These are phyloP conservation scores for Eucalyptus microcorys DNA, from an alignment of 345 rosid genomes.

Conservation along the genomic window DNA sequence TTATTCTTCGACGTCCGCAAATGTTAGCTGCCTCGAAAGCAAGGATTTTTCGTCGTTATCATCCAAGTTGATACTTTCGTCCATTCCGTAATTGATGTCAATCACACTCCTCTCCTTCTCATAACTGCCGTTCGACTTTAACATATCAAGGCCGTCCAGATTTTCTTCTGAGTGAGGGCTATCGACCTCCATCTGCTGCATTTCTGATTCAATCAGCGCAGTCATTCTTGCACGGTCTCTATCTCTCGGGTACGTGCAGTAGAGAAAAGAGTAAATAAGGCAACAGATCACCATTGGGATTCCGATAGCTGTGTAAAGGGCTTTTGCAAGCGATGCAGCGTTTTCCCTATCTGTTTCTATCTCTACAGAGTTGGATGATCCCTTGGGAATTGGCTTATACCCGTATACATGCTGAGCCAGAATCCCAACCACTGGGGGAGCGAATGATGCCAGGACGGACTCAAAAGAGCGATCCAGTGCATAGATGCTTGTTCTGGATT, in stretches of 20 bases:
- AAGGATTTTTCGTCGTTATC: background rate
- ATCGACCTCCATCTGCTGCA: constrained; percentile 20
- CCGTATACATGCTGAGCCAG: constrained; percentile 71
- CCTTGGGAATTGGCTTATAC: constrained; percentile 46
- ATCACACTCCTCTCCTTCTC: constrained; percentile 10
- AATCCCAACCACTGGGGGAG: constrained; percentile 77
- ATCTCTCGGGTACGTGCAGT: constrained; percentile 71
- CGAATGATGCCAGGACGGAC: constrained; percentile 69
- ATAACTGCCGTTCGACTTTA: background rate
- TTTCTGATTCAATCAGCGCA: constrained; percentile 55
- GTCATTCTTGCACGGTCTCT: constrained; percentile 68
- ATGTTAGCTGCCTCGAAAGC: constrained; percentile 22
- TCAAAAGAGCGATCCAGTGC: constrained; percentile 76
- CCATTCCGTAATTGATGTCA: constrained; percentile 13
- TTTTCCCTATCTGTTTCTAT: constrained; percentile 61
- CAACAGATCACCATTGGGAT: constrained; percentile 69
- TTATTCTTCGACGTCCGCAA: constrained; percentile 8
- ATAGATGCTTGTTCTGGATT: constrained; percentile 65
- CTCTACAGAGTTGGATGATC: constrained; percentile 24
- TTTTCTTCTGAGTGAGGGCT: background rate
- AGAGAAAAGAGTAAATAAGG: constrained; percentile 65
- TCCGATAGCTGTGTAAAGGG: constrained; percentile 69
- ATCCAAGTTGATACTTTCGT: constrained; percentile 12
- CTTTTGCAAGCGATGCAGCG: constrained; percentile 71
- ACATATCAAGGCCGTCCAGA: constrained; percentile 1